These are phyloP conservation scores for Phoenix dactylifera DNA, from an alignment of 176 grass and related monocot genomes.

Conservation along the genomic window DNA sequence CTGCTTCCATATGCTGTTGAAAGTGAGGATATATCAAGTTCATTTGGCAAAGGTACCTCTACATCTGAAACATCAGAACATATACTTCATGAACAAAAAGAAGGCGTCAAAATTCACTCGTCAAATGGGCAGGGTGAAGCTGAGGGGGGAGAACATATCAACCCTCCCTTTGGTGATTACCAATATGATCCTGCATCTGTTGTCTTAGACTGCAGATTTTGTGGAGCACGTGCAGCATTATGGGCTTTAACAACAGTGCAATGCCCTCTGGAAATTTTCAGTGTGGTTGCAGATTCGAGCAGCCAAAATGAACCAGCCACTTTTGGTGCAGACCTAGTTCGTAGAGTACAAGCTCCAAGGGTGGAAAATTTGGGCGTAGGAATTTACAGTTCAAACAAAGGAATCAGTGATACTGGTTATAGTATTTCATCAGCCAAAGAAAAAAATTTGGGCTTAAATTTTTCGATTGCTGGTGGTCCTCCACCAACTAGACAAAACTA, in stretches of 20 bases:
- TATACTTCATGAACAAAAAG: constrained; percentile 26
- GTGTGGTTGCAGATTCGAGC: constrained; percentile 42
- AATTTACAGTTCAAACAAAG: background rate
- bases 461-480: constrained; percentile 89
- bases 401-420: background rate
- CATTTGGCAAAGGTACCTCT: constrained; percentile 24
- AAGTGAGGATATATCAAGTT: constrained; percentile 44
- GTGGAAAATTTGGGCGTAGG: constrained; percentile 18
- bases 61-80: constrained; percentile 31
- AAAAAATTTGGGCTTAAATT: constrained; percentile 41
- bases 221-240: constrained; percentile 84
- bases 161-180: constrained; percentile 24
- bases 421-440: background rate
- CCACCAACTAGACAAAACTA: constrained; percentile 71
- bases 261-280: constrained; percentile 72
- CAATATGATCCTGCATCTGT: constrained; percentile 67
- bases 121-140: constrained; percentile 31
- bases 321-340: constrained; percentile 18
- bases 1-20: constrained; percentile 80
- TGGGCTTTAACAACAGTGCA: constrained; percentile 65
- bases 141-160: constrained; percentile 15
- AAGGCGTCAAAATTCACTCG: constrained; percentile 38
- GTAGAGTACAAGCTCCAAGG: constrained; percentile 34
- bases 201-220: constrained; percentile 87
- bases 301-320: constrained; percentile 42